Base-by-base conservation (phyloP, 257 asterid species). In the Solanum lycopersicoides region DNA sequence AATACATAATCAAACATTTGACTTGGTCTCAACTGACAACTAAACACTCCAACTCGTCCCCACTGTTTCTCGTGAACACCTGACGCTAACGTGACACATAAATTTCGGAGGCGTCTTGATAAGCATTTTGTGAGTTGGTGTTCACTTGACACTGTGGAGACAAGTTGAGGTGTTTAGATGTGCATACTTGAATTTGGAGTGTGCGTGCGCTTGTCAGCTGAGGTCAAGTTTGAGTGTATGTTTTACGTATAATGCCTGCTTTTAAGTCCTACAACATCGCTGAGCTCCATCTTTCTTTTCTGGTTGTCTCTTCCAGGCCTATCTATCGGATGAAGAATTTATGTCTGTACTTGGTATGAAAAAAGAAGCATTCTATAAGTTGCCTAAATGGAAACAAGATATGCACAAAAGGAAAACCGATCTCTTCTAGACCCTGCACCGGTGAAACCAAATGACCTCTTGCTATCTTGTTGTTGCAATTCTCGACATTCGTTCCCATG, bases 301-400 rank as follows among this genome's bases (percentile, higher is more conserved):
- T 87, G 32, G 77, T 86, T 28, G 85, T 79, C 86, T 82, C 75
- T 30, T 82, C 12, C 93, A 97, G 99, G 98, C 99, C 50, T 97
- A 97, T 90, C 99, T 97, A 63, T 92, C 97, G 23, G 95, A 94
- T 53, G 98, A 92, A 86, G 99, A 97, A 75, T 97, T 97, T 88
- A 82, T 90, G 88, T 92, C 94, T 56, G 93, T 95, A 15, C 87
- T 96, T 53, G 97, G 92, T 83, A 93, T 94, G 98, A n/a, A 93
- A 28, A 96, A 93, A 90, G 98, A 93, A 42, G 96, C 95, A 79
- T 95, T 95, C 92, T 92, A 92, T 66, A 95, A 93, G 92, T 23
- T 93, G 86, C 98, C 99, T 5, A 95, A 93, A 90, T 96, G 99
- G 99, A 96, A 96, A 94, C 99, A 96, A 89, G 99, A 95, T 90